A percentile compares a stretch with the other conserved stretches of the same genome.
Evolutionary conservation across 2,329 filamentous ascomycete species (phyloP).

Genomic region (Phaeosphaeriaceae sp.): DNA sequence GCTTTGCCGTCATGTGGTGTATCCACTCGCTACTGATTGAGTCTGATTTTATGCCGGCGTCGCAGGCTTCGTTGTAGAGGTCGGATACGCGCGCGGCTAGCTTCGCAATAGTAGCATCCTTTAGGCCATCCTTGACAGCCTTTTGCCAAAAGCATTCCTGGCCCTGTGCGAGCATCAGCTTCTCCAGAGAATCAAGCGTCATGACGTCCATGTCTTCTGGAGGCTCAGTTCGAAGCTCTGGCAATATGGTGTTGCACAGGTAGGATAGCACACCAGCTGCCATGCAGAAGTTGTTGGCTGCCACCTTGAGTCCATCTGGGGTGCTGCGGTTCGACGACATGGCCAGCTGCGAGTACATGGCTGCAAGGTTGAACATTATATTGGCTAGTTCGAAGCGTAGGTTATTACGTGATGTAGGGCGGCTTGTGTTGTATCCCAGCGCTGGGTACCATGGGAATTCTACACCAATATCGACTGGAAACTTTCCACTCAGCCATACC

Average conservation of each 20-base stretch:
- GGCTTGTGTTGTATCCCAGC: constrained; percentile 84
- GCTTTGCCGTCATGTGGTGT: constrained; percentile 95
- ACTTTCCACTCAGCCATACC: constrained; percentile 92
- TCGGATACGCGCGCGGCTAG: constrained; percentile 91
- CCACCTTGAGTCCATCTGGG: constrained; percentile 82
- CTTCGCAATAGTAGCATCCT: constrained; percentile 90
- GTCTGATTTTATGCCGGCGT: constrained; percentile 86
- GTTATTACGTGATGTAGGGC: constrained; percentile 71
- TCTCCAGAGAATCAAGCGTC: constrained; percentile 81
- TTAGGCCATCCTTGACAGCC: constrained; percentile 90
- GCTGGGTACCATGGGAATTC: constrained; percentile 97
- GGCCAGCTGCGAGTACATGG: constrained; percentile 91
- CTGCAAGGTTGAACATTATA: constrained; percentile 88
- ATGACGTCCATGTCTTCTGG: constrained; percentile 95
- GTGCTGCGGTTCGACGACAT: constrained; percentile 78
- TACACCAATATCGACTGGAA: constrained; percentile 93
- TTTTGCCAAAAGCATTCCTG: constrained; percentile 99
- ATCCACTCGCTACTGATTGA: constrained; percentile 95
- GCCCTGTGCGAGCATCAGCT: constrained; percentile 87
- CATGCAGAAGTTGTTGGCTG: constrained; percentile 88
- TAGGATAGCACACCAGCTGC: constrained; percentile 84
- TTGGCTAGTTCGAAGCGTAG: constrained; percentile 87
- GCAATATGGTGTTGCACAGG: constrained; percentile 76
- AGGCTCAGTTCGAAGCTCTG: constrained; percentile 80
- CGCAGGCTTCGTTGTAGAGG: constrained; percentile 82